Evolutionary conservation across 108 stramenopile genomes (phyloP), one percentile per base, ranked within the genome.

Genomic region (Skeletonema marinoi): DNA sequence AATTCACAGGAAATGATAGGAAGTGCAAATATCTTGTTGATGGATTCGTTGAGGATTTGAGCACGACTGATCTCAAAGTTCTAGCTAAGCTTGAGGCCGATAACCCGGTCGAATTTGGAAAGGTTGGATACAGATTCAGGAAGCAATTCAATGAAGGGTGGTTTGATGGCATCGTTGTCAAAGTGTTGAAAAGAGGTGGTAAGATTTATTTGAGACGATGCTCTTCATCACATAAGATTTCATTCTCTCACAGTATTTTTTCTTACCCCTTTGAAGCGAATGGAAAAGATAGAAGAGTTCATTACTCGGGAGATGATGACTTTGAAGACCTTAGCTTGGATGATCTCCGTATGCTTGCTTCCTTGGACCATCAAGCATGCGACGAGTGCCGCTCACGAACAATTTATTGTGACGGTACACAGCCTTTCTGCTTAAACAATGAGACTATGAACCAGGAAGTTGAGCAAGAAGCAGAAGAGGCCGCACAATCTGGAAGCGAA

Each of bases 241-340:
- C 41, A 16, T 63, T 12, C 33, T 63, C 32, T 63, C 0, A 33
- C n/a, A 3, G 65, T 35, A 2, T 6, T 35, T 35, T 32, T 31
- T 8, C 4, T 58, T 68, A 11, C 16, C 5, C 29, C 12, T 32
- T 10, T 36, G 32, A 32, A 73, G 71, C 54, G n/a, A 73, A 73
- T 61, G 71, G 41, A 29, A 73, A 73, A 61, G 71, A 73, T 44
- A 56, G 71, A 13, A 25, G 71, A 61, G 58, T 56, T 59, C 71
- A 73, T 59, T 73, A 73, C 39, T 59, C 71, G 3, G 71, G 35
- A 46, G 71, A 73, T 35, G 71, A 73, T 29, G 71, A 73, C 71
- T 62, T 73, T 59, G 71, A 73, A 59, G 71, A 73, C 42, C 61
- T 73, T 0, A 73, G 71, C 25, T 44, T 73, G 39, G 59, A 56